phyloP scores from a whole-genome alignment of 352 stramenopile species.

The Lagenidium sp. region DNA sequence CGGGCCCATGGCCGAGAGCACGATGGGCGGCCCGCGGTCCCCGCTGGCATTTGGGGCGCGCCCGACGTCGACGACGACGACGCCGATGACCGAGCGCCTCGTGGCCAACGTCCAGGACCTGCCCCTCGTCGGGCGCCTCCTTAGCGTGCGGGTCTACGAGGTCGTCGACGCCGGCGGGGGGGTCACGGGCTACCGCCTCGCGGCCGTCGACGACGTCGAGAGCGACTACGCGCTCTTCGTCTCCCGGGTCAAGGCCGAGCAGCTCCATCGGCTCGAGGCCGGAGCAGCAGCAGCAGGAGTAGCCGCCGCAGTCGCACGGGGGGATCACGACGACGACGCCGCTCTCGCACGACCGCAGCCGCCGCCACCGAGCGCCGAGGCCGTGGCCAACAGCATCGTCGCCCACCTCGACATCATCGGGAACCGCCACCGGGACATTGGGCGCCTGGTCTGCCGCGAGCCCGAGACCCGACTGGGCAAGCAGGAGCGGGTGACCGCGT shows the following conservation, averaged over 20 bases:
- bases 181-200: constrained; percentile 29
- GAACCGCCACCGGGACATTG: constrained; percentile 55
- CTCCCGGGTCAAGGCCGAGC: constrained; percentile 29
- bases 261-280: constrained; percentile 28
- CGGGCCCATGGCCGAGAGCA: background rate
- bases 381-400: constrained; percentile 39
- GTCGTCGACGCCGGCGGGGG: constrained; percentile 4
- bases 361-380: constrained; percentile 11
- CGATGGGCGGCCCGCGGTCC: background rate
- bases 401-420: constrained; percentile 51
- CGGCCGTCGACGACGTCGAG: constrained; percentile 51
- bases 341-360: background rate
- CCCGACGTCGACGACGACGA: background rate
- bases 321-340: background rate
- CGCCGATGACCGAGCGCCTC: constrained; percentile 9
- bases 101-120: constrained; percentile 6
- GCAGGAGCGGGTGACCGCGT: constrained; percentile 26
- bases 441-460: constrained; percentile 41
- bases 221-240: constrained; percentile 61
- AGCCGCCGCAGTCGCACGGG: constrained; percentile 9
- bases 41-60: background rate
- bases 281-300: no score
- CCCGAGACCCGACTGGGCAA: constrained; percentile 29
- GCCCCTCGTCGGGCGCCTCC: constrained; percentile 5
- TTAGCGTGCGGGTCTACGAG: constrained; percentile 14